Evolutionary conservation across 768 basidiomycete genomes (phyloP), one percentile per base, ranked within the genome.

Genomic region (Fibroporia radiculosa): DNA sequence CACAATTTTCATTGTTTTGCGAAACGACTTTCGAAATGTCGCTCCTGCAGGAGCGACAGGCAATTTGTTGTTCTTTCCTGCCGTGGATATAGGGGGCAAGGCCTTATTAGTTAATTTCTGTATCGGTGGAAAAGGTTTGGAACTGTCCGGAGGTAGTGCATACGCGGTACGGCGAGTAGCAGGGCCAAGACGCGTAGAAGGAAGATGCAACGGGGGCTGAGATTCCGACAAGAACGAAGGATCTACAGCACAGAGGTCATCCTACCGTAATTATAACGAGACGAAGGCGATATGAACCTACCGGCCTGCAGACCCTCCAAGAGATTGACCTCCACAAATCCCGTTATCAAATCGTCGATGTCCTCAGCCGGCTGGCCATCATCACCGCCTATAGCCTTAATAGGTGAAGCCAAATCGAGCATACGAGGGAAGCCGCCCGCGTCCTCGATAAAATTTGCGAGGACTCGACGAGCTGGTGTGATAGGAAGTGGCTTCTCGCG

Each of bases 1-100:
- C 3, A 84, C 80, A 0, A 87, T 84, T 35, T 74, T 72, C 14
- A 96, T 65, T 1, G 84, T 82, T 56, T 85, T 83, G 22, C 92
- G 76, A 61, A 80, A 93, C 1, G 90, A 89, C 60, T 92, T 93
- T 37, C 89, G 80, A 8, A 96, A 67, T 0, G 88, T 87, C 0
- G 84, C 75, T 25, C 70, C 77, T 1, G 75, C 70, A 27, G 44
- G 46, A 47, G 56, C 42, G 38, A 5, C 46, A 42, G 14, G 46
- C 19, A 44, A 29, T 19, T 19, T 42, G 3, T 19, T 23, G 16
- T 39, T 44, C 36, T 39, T 45, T 13, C 14, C 10, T 8, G 14
- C 14, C 24, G 20, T 32, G 3, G 42, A 31, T 11, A 19, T 10
- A 19, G 27, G 22, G 14, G 44, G 18, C 48, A 40, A 49, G 8